A percentile compares a stretch with the other conserved stretches of the same genome.
These are phyloP conservation scores for Populus hybrid DNA, from an alignment of 441 rosid species.

Conservation along the genomic window DNA sequence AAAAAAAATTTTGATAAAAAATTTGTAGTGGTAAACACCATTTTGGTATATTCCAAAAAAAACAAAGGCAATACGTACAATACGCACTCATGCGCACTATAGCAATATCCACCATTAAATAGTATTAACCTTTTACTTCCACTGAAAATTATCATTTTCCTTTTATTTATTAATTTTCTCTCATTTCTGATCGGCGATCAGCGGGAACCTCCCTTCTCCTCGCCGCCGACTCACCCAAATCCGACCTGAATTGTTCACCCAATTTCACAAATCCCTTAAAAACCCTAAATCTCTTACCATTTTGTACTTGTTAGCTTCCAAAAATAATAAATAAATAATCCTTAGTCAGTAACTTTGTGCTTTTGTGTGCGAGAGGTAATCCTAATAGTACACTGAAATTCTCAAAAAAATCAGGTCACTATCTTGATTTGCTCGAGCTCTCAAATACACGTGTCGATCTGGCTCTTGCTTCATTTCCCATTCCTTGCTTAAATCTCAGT, in stretches of 20 bases:
- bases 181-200: conserved; percentile 53
- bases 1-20: neutral
- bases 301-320: conserved; percentile 14
- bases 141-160: conserved; percentile 49
- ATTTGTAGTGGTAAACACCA: no score
- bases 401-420: conserved; percentile 36
- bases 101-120: conserved; percentile 50
- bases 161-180: conserved; percentile 36
- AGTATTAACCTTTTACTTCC: conserved; percentile 77
- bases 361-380: conserved; percentile 14
- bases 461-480: conserved; percentile 40
- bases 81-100: conserved; percentile 51
- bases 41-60: neutral
- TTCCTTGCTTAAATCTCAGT: conserved; percentile 51
- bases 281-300: conserved; percentile 28
- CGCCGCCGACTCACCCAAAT: conserved; percentile 35
- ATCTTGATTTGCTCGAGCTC: conserved; percentile 52
- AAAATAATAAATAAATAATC: conserved; percentile 4
- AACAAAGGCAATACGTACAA: conserved; percentile 21
- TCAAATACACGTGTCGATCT: conserved; percentile 52
- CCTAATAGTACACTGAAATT: conserved; percentile 38
- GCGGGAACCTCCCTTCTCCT: conserved; percentile 40
- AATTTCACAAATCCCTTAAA: conserved; percentile 4
- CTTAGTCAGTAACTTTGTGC: conserved; percentile 1
- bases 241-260: neutral